Conservation (phyloP, 2,329 filamentous ascomycete species). For the Aureobasidium sp. region DNA sequence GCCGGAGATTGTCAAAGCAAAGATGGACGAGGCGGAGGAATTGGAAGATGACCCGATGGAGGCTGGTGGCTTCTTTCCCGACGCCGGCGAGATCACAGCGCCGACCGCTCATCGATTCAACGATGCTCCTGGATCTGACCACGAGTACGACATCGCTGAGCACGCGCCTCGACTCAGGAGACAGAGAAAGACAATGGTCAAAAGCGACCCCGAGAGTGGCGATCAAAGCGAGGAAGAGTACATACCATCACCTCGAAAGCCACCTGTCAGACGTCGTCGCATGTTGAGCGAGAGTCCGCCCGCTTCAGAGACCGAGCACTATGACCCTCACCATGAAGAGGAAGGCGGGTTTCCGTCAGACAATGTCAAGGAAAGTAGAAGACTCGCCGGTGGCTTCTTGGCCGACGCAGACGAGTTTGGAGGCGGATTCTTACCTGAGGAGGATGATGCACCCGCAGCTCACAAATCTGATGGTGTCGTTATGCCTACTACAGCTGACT, state of each 20-base stretch:
- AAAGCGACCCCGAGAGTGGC: constrained; percentile 13
- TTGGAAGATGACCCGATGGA: constrained; percentile 18
- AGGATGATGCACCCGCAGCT: constrained; percentile 24
- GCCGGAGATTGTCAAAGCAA: constrained; percentile 16
- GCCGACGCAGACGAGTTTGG: constrained; percentile 14
- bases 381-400: neutral
- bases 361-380: neutral
- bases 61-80: constrained; percentile 38
- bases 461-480: constrained; percentile 10
- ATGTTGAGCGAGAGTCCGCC: constrained; percentile 3
- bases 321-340: neutral
- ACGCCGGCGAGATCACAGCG: constrained; percentile 42
- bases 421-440: constrained; percentile 20
- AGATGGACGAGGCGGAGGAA: constrained; percentile 19
- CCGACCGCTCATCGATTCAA: constrained; percentile 21
- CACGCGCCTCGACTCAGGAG: constrained; percentile 12
- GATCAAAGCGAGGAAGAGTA: constrained; percentile 11
- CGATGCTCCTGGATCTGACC: neutral
- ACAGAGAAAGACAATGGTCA: constrained; percentile 3
- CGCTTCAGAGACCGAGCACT: neutral
- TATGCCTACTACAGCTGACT: constrained; percentile 15
- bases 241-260: neutral
- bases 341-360: neutral
- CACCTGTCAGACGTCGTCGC: constrained; percentile 1
- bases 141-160: constrained; percentile 15